Base-by-base conservation (phyloP, 2,329 filamentous ascomycete genomes). In the Ophiostoma ulmi region DNA sequence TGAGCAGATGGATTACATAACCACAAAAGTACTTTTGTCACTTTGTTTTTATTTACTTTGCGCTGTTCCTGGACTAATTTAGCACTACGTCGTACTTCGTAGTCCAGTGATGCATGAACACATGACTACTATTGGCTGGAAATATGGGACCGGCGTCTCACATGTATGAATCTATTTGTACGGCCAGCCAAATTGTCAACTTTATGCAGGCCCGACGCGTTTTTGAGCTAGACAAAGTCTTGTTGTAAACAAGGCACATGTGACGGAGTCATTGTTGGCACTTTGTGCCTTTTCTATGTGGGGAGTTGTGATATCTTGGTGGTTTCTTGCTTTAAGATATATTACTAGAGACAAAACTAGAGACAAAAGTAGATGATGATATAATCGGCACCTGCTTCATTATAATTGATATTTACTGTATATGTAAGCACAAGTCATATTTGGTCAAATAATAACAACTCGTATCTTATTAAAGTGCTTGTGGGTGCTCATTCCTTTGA, bases 181-280 rank as follows among this genome's bases (percentile, higher is more conserved):
- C 44, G 31, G 64, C 64, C 31, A 41, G 55, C 68, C 65, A 72
- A 72, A 70, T 70, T 72, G 65, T 58, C 68, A 70, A 72, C 68
- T 68, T 72, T 66, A 72, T 72, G 68, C 71, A 68, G 10, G 13
- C n/a, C 22, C 52, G 52, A 58, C 52, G 52, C 52, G 52, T 58
- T 58, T n/a, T 58, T 11, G n/a, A n/a, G 20, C 41, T 48, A 20
- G 44, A 39, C 38, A 39, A 8, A 39, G 38, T 39, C 20, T 31
- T 3, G 31, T 31, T 48, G 44, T 48, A 48, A 48, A 48, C 44
- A 48, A 20, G 20, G 17, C 7, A 20, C 44, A n/a, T n/a, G 17
- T 14, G 1, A 5, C n/a, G 6, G 17, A 48, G 44, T n/a, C 44
- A 48, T 48, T 7, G 44, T n/a, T 48, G 44, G 44, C 17, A 7